A percentile compares a stretch with the other conserved stretches of the same genome.
Evolutionary conservation across 805 yeast species (phyloP).

Genomic region (Candida krabiensis): DNA sequence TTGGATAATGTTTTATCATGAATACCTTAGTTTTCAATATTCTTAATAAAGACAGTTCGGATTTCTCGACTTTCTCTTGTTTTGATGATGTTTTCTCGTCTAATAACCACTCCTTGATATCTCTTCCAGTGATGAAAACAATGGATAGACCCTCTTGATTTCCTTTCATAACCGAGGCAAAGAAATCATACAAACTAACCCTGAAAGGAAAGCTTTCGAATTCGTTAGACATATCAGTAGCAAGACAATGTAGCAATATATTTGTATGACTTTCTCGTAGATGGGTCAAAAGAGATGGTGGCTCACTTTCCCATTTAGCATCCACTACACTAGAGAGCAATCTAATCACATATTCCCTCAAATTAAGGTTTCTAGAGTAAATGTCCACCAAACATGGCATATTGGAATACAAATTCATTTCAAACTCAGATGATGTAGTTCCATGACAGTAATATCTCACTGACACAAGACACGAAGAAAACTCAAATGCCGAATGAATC

Average conservation of each 20-base stretch:
- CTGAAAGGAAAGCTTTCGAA: conserved; percentile 54
- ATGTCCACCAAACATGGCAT: conserved; percentile 57
- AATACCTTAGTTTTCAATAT: conserved; percentile 56
- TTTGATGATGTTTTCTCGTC: conserved; percentile 15
- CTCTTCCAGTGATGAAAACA: conserved; percentile 61
- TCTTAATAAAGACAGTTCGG: conserved; percentile 47
- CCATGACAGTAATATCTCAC: conserved; percentile 50
- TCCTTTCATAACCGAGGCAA: conserved; percentile 66
- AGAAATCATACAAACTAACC: conserved; percentile 58
- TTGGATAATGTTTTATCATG: conserved; percentile 54
- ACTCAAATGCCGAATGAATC: conserved; percentile 50
- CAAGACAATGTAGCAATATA: conserved; percentile 57
- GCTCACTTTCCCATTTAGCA: conserved; percentile 54
- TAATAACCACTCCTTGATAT: conserved; percentile 34
- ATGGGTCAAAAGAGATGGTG: conserved; percentile 82
- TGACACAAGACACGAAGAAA: conserved; percentile 55
- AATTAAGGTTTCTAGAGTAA: conserved; percentile 48
- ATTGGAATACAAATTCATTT: conserved; percentile 53
- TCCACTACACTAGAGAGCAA: conserved; percentile 58
- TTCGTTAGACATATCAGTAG: conserved; percentile 57
- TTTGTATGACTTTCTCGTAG: conserved; percentile 66
- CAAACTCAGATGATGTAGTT: conserved; percentile 62
- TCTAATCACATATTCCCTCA: conserved; percentile 53
- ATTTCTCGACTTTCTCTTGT: conserved; percentile 9
- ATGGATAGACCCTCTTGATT: conserved; percentile 79